Evolutionary conservation across 805 yeast species (phyloP).

Genomic region (Hyphopichia homilentoma): DNA sequence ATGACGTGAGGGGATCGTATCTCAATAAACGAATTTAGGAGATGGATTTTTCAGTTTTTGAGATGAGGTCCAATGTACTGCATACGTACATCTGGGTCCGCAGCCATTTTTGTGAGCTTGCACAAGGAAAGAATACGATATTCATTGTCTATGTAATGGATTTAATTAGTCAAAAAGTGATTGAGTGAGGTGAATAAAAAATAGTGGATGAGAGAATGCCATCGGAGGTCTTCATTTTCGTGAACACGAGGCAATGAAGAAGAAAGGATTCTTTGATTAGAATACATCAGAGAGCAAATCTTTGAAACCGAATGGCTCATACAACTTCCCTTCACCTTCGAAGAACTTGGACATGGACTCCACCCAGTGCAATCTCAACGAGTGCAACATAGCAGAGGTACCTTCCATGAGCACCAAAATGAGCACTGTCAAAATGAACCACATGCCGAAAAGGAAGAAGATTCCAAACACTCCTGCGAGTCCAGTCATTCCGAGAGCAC

Average conservation of each 20-base stretch:
- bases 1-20: slow-evolving; percentile 8
- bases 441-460: slow-evolving; percentile 63
- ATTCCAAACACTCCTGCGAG: slow-evolving; percentile 53
- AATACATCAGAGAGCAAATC: slow-evolving; percentile 5
- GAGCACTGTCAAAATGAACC: slow-evolving; percentile 69
- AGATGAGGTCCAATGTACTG: too few species aligned
- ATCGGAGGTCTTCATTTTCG: too few species aligned
- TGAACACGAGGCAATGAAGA: too few species aligned
- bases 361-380: slow-evolving; percentile 77
- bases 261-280: too few species aligned
- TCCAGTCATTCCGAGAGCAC: slow-evolving; percentile 57
- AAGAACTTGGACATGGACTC: slow-evolving; percentile 79
- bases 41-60: slow-evolving; percentile 2
- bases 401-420: slow-evolving; percentile 79
- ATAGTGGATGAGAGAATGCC: too few species aligned
- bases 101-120: too few species aligned
- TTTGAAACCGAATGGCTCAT: slow-evolving; percentile 58
- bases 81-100: too few species aligned
- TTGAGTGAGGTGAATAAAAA: too few species aligned
- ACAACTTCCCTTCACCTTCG: slow-evolving; percentile 70
- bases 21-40: neutral
- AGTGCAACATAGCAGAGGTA: slow-evolving; percentile 79
- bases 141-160: too few species aligned
- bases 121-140: too few species aligned
- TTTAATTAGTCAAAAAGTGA: too few species aligned